These are phyloP conservation scores for Cystobasidiopsis lactophilus DNA, from an alignment of 768 basidiomycete genomes.

Conservation along the genomic window DNA sequence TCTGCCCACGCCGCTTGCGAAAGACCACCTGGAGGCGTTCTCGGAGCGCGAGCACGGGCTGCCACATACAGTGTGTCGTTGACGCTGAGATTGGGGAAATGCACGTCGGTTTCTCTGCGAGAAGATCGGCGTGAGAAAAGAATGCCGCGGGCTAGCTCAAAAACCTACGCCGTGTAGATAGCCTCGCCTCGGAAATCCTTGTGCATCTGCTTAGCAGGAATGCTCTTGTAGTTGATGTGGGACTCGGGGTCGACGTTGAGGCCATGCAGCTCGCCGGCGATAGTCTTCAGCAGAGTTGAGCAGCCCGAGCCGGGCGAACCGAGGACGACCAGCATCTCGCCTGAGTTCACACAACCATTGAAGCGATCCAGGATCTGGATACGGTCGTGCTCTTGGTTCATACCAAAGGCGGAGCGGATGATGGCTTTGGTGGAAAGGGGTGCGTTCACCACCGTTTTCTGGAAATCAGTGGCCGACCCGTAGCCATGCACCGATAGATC, in stretches of 20 bases:
- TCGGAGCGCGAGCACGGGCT: slow-evolving; percentile 27
- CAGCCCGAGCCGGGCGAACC: slow-evolving; percentile 72
- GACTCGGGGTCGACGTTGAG: slow-evolving; percentile 39
- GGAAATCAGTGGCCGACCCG: slow-evolving; percentile 26
- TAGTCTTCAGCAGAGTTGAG: slow-evolving; percentile 53
- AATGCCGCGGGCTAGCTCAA: no score
- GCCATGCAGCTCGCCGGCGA: slow-evolving; percentile 41
- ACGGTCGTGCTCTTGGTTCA: not conserved
- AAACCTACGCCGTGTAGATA: not conserved
- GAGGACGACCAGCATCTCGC: slow-evolving; percentile 50
- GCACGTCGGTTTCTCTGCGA: slow-evolving; percentile 38
- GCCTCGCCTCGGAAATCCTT: slow-evolving; percentile 10
- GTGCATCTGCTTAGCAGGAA: slow-evolving; percentile 39
- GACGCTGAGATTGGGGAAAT: slow-evolving; percentile 58
- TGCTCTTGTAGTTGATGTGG: slow-evolving; percentile 44
- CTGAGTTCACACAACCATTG: slow-evolving; percentile 41
- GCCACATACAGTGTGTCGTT: slow-evolving; percentile 45
- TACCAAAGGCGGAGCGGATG: slow-evolving; percentile 1
- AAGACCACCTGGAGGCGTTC: slow-evolving; percentile 21
- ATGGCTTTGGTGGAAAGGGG: slow-evolving; percentile 15
- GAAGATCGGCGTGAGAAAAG: not conserved
- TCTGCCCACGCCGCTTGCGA: slow-evolving; percentile 22
- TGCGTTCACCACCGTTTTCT: slow-evolving; percentile 25
- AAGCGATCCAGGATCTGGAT: slow-evolving; percentile 23
- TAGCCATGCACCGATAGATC: slow-evolving; percentile 25